These are phyloP conservation scores for Discostella stelligera DNA, from an alignment of 352 stramenopile genomes.

Conservation along the genomic window DNA sequence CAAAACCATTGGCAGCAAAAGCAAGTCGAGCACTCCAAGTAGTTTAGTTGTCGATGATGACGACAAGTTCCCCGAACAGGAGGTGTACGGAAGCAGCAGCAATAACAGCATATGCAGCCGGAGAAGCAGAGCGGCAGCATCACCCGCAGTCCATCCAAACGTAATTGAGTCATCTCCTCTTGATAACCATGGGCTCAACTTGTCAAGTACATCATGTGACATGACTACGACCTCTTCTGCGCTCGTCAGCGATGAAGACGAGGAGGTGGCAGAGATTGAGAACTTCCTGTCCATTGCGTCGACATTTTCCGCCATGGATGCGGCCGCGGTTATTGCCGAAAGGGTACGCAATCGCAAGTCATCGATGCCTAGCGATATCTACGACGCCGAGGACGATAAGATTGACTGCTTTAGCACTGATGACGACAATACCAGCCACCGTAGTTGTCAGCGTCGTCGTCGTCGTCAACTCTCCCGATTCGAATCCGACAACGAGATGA, in stretches of 20 bases:
- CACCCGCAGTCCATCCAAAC: neutral
- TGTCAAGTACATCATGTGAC: neutral
- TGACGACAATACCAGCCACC: neutral
- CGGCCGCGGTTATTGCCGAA: neutral
- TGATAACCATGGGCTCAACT: neutral
- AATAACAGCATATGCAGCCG: too few relatives aligned
- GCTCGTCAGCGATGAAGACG: neutral
- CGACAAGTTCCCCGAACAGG: neutral
- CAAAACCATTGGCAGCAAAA: neutral
- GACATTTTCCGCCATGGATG: neutral
- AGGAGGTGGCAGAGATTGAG: slow-evolving; percentile 3
- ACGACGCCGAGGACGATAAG: neutral
- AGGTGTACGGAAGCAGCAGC: neutral
- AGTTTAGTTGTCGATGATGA: neutral
- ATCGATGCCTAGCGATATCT: neutral
- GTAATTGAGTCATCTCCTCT: neutral
- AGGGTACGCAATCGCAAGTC: neutral
- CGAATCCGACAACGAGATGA: neutral
- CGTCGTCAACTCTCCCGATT: neutral
- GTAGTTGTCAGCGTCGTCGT: neutral
- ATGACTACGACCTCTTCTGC: neutral
- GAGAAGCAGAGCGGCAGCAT: neutral
- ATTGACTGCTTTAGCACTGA: neutral
- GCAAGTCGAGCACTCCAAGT: neutral
- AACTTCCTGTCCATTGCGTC: slow-evolving; percentile 1